Base-by-base conservation (phyloP, 257 asterid species). In the Paulownia fortunei region DNA sequence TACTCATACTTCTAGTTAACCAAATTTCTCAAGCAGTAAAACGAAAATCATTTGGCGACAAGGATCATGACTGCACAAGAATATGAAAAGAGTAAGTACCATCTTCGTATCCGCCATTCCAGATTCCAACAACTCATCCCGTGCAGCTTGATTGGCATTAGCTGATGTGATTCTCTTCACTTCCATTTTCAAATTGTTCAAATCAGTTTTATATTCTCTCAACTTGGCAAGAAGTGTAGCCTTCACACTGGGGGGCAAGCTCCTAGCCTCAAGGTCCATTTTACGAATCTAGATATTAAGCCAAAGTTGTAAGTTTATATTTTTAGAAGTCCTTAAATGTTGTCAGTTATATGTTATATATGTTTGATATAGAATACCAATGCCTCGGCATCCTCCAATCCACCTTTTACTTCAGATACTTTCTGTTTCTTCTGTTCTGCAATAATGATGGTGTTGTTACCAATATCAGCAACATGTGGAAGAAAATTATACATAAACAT, bases 211-310 rank as follows among this genome's bases (percentile, higher is more conserved):
- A 87, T 91, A 88, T 74, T 90, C 97, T 83, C 96, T 86, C 82
- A 93, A 83, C 84, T 93, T 93, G 58, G 90, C 90, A 64, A 93
- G 92, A 77, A 93, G 89, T n/a, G 79, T 41, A 78, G 91, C 92
- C 79, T 91, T 93, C 83, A 82, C 85, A 81, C 77, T 87, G 61
- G 95, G 91, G 19, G 92, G 90, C 86, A 91, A 83, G 73, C 96
- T 91, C 80, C 97, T 86, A 76, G 97, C 98, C 87, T 93, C 98
- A 46, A 88, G 93, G 74, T 91, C 98, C 98, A 91, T 93, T 87
- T 93, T 93, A 69, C 96, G 93, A 47, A 93, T 86, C 98, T 93
- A 69, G 73, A 62, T 23, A 64, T 52, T 41, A 72, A 73, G 23
- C 62, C 19, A 23, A 70, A 74, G 42, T 47, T 30, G 26, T 79